Evolutionary conservation across 306 rosid genomes (phyloP), one percentile per base, ranked within the genome.

Genomic region (Delonix regia): DNA sequence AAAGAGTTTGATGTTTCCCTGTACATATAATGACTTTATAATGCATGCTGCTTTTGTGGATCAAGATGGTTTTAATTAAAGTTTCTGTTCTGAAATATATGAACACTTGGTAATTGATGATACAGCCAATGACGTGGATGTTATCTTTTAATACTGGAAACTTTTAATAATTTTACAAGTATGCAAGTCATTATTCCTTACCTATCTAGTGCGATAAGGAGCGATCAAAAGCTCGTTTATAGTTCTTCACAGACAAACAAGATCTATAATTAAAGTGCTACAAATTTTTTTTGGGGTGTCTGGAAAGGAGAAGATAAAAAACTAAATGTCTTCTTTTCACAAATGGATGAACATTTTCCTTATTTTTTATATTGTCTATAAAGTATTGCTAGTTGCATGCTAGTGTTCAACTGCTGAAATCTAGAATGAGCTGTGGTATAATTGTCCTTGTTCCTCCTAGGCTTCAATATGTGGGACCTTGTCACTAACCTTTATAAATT

Each of bases 231-330:
- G 59, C 59, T 65, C 34, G 14, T 34, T 74, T 8, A 9, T 68
- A 18, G 9, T n/a, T 59, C 57, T 61, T 62, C 5, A 10, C 25
- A 0, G 47, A 63, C 34, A 68, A 47, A 25, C 60, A 33, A n/a
- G 5, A 63, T 33, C 18, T 24, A 9, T 5, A 9, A 52, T 38
- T 41, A 3, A 33, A 16, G 22, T 36, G 21, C 47, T 41, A 41
- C 47, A 34, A 2, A 9, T 9, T 34, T 21, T 4, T 41, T 74
- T 39, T 42, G 14, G 77, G 77, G 49, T 6, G 16, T 1, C 6
- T 74, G 57, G 47, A n/a, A 61, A 44, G 39, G 14, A 28, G 33
- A 74, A 39, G 74, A 73, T 9, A n/a, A 45, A 59, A 80, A 16
- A 42, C 15, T 21, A 56, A 39, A 56, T 36, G 38, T 55, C 38